Evolutionary conservation across 2,329 filamentous ascomycete genomes (phyloP), one percentile per base, ranked within the genome.

Genomic region (Ophiostoma sp.): DNA sequence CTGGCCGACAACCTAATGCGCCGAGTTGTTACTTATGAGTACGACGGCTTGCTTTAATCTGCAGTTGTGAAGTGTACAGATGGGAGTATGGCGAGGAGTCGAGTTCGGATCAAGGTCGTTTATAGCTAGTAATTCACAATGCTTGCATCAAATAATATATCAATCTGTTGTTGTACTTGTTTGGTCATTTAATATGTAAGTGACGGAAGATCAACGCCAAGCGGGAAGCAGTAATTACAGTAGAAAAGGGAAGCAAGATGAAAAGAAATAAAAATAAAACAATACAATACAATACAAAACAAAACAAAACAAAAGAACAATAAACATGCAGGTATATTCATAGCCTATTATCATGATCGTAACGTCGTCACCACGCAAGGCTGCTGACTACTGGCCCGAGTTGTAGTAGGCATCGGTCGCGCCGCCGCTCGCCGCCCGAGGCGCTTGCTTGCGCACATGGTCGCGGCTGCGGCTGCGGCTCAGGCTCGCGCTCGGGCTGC

Each of bases 391-490:
- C 4, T 52, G n/a, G 2, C 39, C 31, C 13, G 68, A 68, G n/a
- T 68, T 71, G 67, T 72, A 71, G 67, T 73, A 73, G 35, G 73
- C 71, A 68, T 73, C 72, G 65, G 73, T 71, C 11, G 72, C 31
- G 72, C 71, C 62, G 68, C 69, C 27, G 68, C 48, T 31, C 70
- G 72, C 23, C 67, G 70, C 7, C 2, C 44, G 67, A 11, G 44
- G 66, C 2, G n/a, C 6, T 5, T 65, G 67, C 41, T 57, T 71
- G 67, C 41, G 70, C 23, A 68, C 72, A 64, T 69, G 71, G 66
- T 52, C 71, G 52, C 66, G 66, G 44, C 71, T 71, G 1, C 54
- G 70, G 39, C 71, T 73, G 68, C 71, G 71, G 66, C 69, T 71
- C 23, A 57, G 17, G n/a, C 57, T 62, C 27, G 57, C 57, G 17